Base-by-base conservation (phyloP, 129 eudicot species). In the Oenanthe sinensis region DNA sequence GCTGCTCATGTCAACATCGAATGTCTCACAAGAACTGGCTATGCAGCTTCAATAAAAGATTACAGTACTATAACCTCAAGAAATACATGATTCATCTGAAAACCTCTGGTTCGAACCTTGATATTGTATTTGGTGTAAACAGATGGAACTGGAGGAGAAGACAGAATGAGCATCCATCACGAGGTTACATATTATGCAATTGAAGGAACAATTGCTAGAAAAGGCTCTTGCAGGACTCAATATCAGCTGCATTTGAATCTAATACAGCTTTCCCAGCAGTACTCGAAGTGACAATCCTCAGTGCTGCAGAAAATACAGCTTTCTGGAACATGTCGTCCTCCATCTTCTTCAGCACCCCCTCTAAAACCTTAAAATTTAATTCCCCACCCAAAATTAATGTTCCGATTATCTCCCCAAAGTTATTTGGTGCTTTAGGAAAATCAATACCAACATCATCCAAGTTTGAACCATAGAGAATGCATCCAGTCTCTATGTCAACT, bases 361-460 rank as follows among this genome's bases (percentile, higher is more conserved):
- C 84, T 73, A 92, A 92, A 46, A 80, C 81, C 80, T 84, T 87
- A 75, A 96, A 92, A 80, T 86, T 87, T 79, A 90, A 42, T 11
- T 75, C 90, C n/a, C 97, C 96, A 0, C 86, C 83, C 86, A 92
- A 78, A 48, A 96, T 83, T 7, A 96, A 62, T 45, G 49, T 83
- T 24, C 97, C 97, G 79, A 89, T 70, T n/a, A 92, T 82, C 85
- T 90, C 97, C 17, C 99, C 99, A 58, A 92, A 96, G 79, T 80
- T 83, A 44, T 71, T 84, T 2, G 99, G 99, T 26, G 99, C 97
- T 84, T 89, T 96, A 16, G 99, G 99, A 14, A 92, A 82, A 83
- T 96, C 99, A 10, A 96, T 92, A 19, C 88, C 97, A 28, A 90
- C 83, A 77, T 96, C 99, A 30, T 96, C 99, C 75, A 96, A 22